A percentile compares a stretch with the other conserved stretches of the same genome.
Conservation (phyloP, 164 flowering plant genomes). For the Umbellularia californica region DNA sequence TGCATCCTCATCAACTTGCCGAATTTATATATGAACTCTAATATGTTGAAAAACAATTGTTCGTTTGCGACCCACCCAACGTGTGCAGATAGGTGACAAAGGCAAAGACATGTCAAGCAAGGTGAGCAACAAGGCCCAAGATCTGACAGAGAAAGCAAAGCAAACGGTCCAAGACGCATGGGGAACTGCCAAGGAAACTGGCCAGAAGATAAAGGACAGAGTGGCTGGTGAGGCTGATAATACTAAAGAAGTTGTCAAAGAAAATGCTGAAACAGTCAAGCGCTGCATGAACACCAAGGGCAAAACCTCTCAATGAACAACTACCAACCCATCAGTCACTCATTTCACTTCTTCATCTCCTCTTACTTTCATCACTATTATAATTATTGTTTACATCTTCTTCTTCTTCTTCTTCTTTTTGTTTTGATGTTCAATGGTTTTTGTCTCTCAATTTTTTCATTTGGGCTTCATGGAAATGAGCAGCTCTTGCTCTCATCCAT, state of each 20-base stretch:
- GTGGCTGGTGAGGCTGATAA: slow-evolving; percentile 33
- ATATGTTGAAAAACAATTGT: no score
- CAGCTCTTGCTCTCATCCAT: not conserved
- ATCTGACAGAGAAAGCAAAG: slow-evolving; percentile 40
- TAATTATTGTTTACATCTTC: not conserved
- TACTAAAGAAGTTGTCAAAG: slow-evolving; percentile 10
- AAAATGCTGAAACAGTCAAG: slow-evolving; percentile 26
- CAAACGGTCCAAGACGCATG: slow-evolving; percentile 41
- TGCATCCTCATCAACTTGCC: no score
- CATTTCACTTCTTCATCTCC: not conserved
- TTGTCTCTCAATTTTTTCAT: no score
- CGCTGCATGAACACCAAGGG: slow-evolving; percentile 13
- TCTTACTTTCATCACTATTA: not conserved
- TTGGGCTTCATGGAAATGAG: not conserved
- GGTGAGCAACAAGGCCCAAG: slow-evolving; percentile 21
- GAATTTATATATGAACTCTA: no score
- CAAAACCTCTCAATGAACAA: not conserved
- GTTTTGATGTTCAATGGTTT: no score
- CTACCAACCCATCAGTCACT: not conserved
- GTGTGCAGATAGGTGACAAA: not conserved
- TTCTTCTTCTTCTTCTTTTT: not conserved
- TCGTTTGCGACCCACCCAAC: not conserved
- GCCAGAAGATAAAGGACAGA: slow-evolving; percentile 54
- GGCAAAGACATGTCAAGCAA: slow-evolving; percentile 7
- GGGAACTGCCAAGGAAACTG: slow-evolving; percentile 47